These are phyloP conservation scores for Colletotrichum tropicicola DNA, from an alignment of 2,329 filamentous ascomycete genomes.

Conservation along the genomic window DNA sequence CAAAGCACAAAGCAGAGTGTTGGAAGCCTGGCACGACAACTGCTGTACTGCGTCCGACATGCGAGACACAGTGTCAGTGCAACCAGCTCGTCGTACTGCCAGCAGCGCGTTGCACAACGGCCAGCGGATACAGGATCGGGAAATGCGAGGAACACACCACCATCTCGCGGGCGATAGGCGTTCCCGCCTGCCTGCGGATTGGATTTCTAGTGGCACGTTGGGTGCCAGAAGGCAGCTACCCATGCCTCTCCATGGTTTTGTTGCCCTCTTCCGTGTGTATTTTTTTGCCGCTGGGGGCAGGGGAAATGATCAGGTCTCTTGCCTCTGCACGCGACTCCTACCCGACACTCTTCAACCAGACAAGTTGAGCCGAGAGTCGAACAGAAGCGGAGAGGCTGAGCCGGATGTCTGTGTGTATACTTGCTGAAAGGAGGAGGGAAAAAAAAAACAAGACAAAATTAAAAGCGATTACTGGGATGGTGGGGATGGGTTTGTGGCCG, in stretches of 20 bases:
- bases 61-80: conserved; percentile 41
- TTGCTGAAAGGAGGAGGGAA: not conserved
- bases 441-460: not conserved
- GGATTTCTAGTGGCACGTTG: conserved; percentile 45
- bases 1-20: conserved; percentile 34
- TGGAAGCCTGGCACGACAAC: conserved; percentile 43
- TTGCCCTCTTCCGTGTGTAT: not conserved
- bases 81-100: conserved; percentile 53
- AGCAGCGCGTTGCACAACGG: conserved; percentile 54
- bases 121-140: conserved; percentile 50
- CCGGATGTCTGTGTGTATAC: conserved; percentile 1
- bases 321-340: not conserved
- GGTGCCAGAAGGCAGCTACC: conserved; percentile 44
- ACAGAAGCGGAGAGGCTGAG: not conserved
- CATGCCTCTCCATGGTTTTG: conserved; percentile 36
- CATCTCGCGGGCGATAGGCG: conserved; percentile 44
- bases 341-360: not conserved
- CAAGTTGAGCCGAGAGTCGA: not conserved
- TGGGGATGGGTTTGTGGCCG: not conserved
- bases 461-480: not conserved
- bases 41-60: conserved; percentile 47
- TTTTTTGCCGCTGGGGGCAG: not conserved
- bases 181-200: conserved; percentile 38
- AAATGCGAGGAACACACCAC: conserved; percentile 42
- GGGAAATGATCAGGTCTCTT: not conserved